Percentiles rank a stretch among this genome's conserved stretches.
Conservation (phyloP, 495 filamentous ascomycete species). For the Cercophora newfieldiana region DNA sequence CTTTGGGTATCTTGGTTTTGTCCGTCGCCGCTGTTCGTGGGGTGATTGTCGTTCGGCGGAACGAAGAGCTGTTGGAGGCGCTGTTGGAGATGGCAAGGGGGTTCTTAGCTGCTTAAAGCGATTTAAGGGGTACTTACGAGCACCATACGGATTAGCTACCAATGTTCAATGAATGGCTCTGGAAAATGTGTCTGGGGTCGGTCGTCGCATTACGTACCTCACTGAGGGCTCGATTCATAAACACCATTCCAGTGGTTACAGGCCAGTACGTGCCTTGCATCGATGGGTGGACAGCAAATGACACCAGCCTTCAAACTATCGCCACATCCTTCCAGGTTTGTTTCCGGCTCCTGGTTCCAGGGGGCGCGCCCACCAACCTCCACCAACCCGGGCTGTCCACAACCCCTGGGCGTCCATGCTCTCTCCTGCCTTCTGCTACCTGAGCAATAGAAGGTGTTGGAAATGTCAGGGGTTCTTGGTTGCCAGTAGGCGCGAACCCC, state of each 20-base stretch:
- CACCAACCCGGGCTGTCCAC: not conserved
- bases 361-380: not conserved
- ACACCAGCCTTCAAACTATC: not conserved
- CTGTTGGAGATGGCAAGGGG: slow-evolving; percentile 5
- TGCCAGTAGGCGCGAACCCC: not conserved
- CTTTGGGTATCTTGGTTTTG: slow-evolving; percentile 6
- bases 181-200: slow-evolving; percentile 1
- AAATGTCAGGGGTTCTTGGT: not conserved
- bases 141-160: not conserved
- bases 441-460: not conserved
- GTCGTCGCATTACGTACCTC: not conserved
- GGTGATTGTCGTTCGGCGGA: slow-evolving; percentile 5
- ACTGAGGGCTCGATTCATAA: not conserved
- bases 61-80: slow-evolving; percentile 6
- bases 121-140: not conserved
- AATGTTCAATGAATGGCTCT: not conserved
- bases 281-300: not conserved
- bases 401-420: not conserved
- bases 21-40: not conserved
- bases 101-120: not conserved
- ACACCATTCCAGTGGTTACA: not conserved
- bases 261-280: not conserved
- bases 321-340: not conserved
- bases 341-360: not conserved
- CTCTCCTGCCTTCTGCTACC: not conserved